A percentile compares a stretch with the other conserved stretches of the same genome.
Conservation (phyloP, 108 stramenopile species). For the Cyclotella sp. region DNA sequence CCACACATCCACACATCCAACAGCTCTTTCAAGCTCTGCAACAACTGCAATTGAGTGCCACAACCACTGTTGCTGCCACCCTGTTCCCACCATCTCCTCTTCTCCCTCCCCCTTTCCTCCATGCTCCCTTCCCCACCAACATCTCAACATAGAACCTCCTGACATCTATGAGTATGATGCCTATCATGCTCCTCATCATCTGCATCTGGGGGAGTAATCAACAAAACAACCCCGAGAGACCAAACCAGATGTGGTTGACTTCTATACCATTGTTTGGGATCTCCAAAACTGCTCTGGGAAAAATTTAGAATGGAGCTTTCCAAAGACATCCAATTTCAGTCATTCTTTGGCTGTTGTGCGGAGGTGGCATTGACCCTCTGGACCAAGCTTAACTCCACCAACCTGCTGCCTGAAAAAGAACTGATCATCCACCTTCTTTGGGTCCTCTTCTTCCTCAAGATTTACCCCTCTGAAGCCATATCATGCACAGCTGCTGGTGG, state of each 20-base stretch:
- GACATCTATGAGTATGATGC: background rate
- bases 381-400: background rate
- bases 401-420: background rate
- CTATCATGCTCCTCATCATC: background rate
- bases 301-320: no score
- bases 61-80: no score
- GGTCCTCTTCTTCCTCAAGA: background rate
- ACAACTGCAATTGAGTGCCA: no score
- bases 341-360: no score
- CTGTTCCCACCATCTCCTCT: no score
- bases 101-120: no score
- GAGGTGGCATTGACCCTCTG: background rate
- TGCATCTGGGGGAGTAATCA: background rate
- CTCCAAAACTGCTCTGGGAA: background rate
- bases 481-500: no score
- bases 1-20: no score
- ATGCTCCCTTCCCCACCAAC: no score
- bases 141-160: background rate
- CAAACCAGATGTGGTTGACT: background rate
- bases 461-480: background rate
- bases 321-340: background rate
- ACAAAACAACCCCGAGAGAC: background rate
- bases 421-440: no score
- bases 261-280: background rate
- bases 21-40: no score